phyloP scores from a whole-genome alignment of 148 eudicot species.

The Oxyria digyna region DNA sequence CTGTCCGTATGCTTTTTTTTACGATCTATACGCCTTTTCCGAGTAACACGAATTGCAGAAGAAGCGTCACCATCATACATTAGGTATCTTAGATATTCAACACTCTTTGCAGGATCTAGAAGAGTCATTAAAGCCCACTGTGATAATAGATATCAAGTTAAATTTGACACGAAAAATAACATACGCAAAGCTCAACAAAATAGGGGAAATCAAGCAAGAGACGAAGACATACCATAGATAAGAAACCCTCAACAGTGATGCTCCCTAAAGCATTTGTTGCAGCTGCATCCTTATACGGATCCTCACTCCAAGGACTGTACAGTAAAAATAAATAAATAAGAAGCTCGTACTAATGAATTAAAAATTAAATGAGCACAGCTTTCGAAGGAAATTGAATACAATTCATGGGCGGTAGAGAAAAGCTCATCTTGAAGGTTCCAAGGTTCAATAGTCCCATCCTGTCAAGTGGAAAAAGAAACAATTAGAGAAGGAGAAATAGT shows the following conservation, averaged over 20 bases:
- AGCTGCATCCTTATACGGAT: slow-evolving; percentile 72
- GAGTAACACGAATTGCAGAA: slow-evolving; percentile 70
- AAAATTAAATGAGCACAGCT: not conserved
- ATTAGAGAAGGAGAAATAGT: slow-evolving; percentile 2
- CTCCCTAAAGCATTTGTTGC: slow-evolving; percentile 68
- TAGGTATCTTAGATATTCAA: slow-evolving; percentile 76
- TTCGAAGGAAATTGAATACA: slow-evolving; percentile 22
- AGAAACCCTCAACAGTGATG: slow-evolving; percentile 61
- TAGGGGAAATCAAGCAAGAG: slow-evolving; percentile 5
- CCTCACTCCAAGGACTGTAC: slow-evolving; percentile 77
- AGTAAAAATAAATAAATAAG: not conserved
- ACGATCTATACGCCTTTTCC: slow-evolving; percentile 76
- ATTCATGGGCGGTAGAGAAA: slow-evolving; percentile 90
- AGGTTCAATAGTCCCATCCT: slow-evolving; percentile 66
- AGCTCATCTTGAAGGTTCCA: slow-evolving; percentile 72
- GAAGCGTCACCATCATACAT: slow-evolving; percentile 80
- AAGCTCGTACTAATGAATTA: not conserved
- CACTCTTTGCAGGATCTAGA: slow-evolving; percentile 72
- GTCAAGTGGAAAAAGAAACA: slow-evolving; percentile 5
- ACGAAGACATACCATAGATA: slow-evolving; percentile 47
- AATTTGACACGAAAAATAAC: not conserved
- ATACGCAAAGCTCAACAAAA: not conserved
- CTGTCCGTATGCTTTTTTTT: slow-evolving; percentile 78
- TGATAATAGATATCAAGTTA: slow-evolving; percentile 7
- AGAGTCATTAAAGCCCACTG: slow-evolving; percentile 97